Evolutionary conservation across 2,329 filamentous ascomycete species (phyloP), one percentile per base, ranked within the genome.

Genomic region (Aspergillus calidoustus): DNA sequence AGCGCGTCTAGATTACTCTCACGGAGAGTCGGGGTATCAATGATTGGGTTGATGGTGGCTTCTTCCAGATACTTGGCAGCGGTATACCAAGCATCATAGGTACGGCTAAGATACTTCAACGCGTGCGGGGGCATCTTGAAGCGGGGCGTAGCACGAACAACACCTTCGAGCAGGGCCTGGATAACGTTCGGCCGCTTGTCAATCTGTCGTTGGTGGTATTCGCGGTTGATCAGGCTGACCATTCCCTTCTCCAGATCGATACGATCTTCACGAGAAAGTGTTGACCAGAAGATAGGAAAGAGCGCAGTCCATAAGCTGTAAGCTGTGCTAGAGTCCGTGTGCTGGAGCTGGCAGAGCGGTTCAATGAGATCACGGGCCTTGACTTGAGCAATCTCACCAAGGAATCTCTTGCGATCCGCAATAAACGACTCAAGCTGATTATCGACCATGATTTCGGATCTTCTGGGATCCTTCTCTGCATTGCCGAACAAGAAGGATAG

Each of bases 81-180:
- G n/a, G 92, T 93, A 74, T 99, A 99, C 96, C 95, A 99, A 0
- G 90, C 91, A 76, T 97, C 93, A 74, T 96, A 99, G 0, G 92
- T 97, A 75, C 91, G 92, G 22, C 93, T 94, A 59, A 96, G 86
- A 69, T 93, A 98, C 74, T 99, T 99, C 80, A 99, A 88, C 43
- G 98, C 92, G 72, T 99, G 95, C 0, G 95, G 92, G 7, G 95
- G 95, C 54, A 99, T 88, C 78, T 95, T 96, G 79, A 95, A 96
- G 23, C 91, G 86, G 0, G 95, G 94, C 79, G 86, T 91, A 2
- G 93, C 89, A 71, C 90, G 91, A 15, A 93, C 91, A 41, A 92
- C 90, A 46, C 92, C 95, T 70, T 96, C 91, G 6, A 99, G 84
- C 61, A 99, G 84, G 7, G 93, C 95, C 71, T 97, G 92, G 3